Percentiles rank a stretch among this genome's conserved stretches.
Evolutionary conservation across 2,329 filamentous ascomycete species (phyloP).

Genomic region (Trichoderma sp.): DNA sequence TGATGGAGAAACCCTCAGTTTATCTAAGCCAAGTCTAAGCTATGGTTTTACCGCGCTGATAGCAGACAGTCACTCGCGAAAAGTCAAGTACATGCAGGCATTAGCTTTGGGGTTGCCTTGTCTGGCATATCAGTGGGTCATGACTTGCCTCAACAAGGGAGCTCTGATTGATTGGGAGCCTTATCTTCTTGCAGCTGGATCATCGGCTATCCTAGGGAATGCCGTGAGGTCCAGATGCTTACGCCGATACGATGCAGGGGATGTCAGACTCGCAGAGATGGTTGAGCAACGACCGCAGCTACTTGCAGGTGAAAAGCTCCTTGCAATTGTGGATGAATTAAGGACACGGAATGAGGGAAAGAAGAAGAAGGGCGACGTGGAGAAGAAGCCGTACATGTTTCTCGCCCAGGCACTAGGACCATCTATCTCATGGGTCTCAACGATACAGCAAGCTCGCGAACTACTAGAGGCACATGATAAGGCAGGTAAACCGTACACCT

Average conservation of each 20-base stretch:
- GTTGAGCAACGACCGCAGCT: constrained; percentile 61
- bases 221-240: constrained; percentile 75
- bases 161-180: constrained; percentile 69
- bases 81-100: constrained; percentile 91
- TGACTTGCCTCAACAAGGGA: constrained; percentile 63
- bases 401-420: constrained; percentile 77
- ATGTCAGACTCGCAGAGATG: constrained; percentile 55
- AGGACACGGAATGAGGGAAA: constrained; percentile 62
- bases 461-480: constrained; percentile 53
- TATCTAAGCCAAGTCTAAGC: constrained; percentile 52
- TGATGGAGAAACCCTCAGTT: constrained; percentile 42
- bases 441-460: constrained; percentile 62
- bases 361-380: constrained; percentile 13
- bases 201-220: constrained; percentile 72
- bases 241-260: constrained; percentile 55
- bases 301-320: constrained; percentile 62
- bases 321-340: constrained; percentile 63
- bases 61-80: constrained; percentile 80
- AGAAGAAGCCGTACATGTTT: constrained; percentile 72
- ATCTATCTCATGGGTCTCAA: constrained; percentile 63
- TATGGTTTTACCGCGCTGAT: constrained; percentile 82
- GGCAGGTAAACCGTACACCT: constrained; percentile 59
- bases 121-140: constrained; percentile 77
- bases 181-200: constrained; percentile 83
- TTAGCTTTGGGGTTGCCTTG: constrained; percentile 87